Evolutionary conservation across 2,329 filamentous ascomycete genomes (phyloP), one percentile per base, ranked within the genome.

Genomic region (Talaromyces islandicus): DNA sequence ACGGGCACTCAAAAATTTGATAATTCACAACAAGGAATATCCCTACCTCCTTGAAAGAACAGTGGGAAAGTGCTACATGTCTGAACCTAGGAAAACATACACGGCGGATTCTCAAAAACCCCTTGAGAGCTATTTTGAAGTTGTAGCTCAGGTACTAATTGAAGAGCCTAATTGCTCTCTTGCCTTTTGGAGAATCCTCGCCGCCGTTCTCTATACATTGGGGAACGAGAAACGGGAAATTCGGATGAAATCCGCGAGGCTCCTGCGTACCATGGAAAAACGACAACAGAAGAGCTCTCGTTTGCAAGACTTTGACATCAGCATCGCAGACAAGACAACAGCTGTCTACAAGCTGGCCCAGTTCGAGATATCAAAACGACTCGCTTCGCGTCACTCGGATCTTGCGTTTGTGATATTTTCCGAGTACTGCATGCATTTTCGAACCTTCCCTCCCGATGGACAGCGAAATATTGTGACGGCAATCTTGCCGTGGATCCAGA

Each of bases 301-400:
- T 70, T 86, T 99, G 7, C 91, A 96, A 71, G 94, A 99, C 72
- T 95, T 97, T 61, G 94, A 99, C 69, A 97, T 99, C 68, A 97
- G 92, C 72, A 94, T 99, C 60, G 95, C 93, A 0, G 95, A 99
- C 76, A 97, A 97, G 76, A 99, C 95, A 0, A 96, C 96, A 65
- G 92, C 93, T 0, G 93, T 99, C 2, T 99, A 97, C 77, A 99
- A 99, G 76, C 81, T 95, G 51, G 94, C 95, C 0, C 94, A 99
- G 70, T 97, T 97, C 65, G 93, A 97, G 71, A 95, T 96, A 24
- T 97, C 94, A 0, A 92, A 93, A 68, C 84, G 92, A 21, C 83
- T 99, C 43, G 90, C 92, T 1, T 91, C 90, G 68, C 90, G 95
- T 64, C 91, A 99, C 71, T 85, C 90, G 0, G 92, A 96, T 65